Conservation (phyloP, 2,329 filamentous ascomycete species). For the Penicillium sp. region DNA sequence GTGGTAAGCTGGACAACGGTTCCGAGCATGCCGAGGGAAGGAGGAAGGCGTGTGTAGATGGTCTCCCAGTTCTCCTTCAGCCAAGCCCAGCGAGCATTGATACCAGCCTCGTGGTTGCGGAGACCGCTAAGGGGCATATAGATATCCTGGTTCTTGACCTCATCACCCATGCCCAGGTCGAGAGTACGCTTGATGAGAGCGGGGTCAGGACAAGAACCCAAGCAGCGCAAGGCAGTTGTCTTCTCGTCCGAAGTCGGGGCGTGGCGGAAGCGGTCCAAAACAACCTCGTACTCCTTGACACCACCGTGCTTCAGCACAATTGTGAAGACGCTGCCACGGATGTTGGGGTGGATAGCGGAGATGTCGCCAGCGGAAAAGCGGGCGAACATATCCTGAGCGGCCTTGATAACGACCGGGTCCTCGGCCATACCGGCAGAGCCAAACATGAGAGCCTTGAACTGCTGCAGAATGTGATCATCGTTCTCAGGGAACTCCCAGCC, state of each 20-base stretch:
- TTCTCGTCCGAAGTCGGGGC: slow-evolving; percentile 84
- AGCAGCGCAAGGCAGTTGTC: slow-evolving; percentile 82
- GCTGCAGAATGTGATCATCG: slow-evolving; percentile 88
- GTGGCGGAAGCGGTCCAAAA: slow-evolving; percentile 75
- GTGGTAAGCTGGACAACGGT: slow-evolving; percentile 82
- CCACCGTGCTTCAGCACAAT: slow-evolving; percentile 84
- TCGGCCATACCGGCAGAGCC: slow-evolving; percentile 79
- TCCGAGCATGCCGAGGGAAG: slow-evolving; percentile 84
- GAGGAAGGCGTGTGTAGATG: slow-evolving; percentile 78
- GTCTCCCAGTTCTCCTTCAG: slow-evolving; percentile 87
- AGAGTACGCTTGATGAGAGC: slow-evolving; percentile 83
- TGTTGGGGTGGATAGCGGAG: slow-evolving; percentile 86
- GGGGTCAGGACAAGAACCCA: slow-evolving; percentile 78
- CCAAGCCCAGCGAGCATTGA: slow-evolving; percentile 80
- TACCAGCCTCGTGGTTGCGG: slow-evolving; percentile 75
- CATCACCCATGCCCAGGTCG: slow-evolving; percentile 71
- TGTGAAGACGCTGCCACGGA: slow-evolving; percentile 82
- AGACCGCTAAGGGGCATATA: slow-evolving; percentile 85
- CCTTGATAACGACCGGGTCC: slow-evolving; percentile 76
- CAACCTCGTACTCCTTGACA: slow-evolving; percentile 79
- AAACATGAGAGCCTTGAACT: slow-evolving; percentile 93
- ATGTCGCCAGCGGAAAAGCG: slow-evolving; percentile 81
- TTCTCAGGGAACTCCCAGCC: slow-evolving; percentile 86
- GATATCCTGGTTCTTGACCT: slow-evolving; percentile 93
- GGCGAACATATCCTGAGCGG: slow-evolving; percentile 86